These are phyloP conservation scores for Microsporum canis DNA, from an alignment of 2,329 filamentous ascomycete species.

Conservation along the genomic window DNA sequence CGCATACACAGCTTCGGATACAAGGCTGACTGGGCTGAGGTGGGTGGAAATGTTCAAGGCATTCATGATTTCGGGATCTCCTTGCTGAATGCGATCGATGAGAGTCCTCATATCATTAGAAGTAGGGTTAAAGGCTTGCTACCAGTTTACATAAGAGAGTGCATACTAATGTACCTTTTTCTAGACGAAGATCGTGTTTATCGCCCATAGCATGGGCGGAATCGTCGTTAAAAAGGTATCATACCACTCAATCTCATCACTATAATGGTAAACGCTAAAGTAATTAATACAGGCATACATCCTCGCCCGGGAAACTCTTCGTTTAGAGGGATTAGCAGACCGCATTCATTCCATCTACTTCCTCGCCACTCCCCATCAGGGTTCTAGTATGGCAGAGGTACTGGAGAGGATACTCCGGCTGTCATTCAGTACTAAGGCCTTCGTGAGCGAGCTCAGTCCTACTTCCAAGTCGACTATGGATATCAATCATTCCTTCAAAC, in stretches of 20 bases:
- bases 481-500: background rate
- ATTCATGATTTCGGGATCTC: conserved; percentile 27
- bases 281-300: background rate
- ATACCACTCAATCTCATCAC: background rate
- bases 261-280: background rate
- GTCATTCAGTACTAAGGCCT: background rate
- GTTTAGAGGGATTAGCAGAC: conserved; percentile 10
- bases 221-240: conserved; percentile 24
- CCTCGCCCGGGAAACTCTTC: conserved; percentile 14
- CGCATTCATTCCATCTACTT: conserved; percentile 17
- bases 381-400: conserved; percentile 14
- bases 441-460: background rate
- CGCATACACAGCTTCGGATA: conserved; percentile 31
- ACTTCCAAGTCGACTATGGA: background rate
- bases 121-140: background rate
- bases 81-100: conserved; percentile 19
- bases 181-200: conserved; percentile 11
- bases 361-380: conserved; percentile 21
- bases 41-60: conserved; percentile 17
- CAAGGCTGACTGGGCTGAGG: conserved; percentile 21
- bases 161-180: conserved; percentile 1
- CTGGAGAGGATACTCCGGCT: conserved; percentile 18
- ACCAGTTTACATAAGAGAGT: background rate
- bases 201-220: conserved; percentile 18
- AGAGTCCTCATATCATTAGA: background rate